Evolutionary conservation across 225 moss, liverwort and hornwort species (phyloP).

Genomic region (Pseudisothecium myosuroides): DNA sequence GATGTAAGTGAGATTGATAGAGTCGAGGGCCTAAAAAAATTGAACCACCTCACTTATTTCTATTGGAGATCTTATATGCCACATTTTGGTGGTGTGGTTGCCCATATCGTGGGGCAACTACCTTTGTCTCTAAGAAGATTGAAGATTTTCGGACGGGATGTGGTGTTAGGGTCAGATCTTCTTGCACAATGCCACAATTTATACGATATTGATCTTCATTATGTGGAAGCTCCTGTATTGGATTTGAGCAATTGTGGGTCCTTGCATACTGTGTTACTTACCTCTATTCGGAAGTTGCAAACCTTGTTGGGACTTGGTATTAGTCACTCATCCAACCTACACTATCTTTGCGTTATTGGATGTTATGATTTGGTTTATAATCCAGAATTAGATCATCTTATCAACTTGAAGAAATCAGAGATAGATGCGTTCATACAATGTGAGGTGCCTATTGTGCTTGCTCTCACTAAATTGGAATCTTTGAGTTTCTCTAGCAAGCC

Average conservation of each 20-base stretch:
- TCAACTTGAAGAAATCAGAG: accelerated
- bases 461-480: neutral
- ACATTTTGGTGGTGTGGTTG: no score
- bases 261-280: accelerated
- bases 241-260: neutral
- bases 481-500: accelerated
- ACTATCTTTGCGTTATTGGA: accelerated
- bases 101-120: neutral
- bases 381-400: neutral
- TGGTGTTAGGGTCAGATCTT: neutral
- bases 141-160: accelerated
- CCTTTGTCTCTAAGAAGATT: neutral
- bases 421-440: accelerated
- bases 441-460: neutral
- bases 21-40: neutral
- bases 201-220: accelerated
- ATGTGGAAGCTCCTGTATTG: accelerated
- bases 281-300: accelerated
- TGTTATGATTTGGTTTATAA: neutral
- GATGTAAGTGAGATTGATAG: accelerated
- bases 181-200: neutral
- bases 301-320: neutral
- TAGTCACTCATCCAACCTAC: neutral
- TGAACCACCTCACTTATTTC: neutral
- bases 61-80: accelerated